These are phyloP conservation scores for Solanum chmielewskii DNA, from an alignment of 257 asterid species.

Conservation along the genomic window DNA sequence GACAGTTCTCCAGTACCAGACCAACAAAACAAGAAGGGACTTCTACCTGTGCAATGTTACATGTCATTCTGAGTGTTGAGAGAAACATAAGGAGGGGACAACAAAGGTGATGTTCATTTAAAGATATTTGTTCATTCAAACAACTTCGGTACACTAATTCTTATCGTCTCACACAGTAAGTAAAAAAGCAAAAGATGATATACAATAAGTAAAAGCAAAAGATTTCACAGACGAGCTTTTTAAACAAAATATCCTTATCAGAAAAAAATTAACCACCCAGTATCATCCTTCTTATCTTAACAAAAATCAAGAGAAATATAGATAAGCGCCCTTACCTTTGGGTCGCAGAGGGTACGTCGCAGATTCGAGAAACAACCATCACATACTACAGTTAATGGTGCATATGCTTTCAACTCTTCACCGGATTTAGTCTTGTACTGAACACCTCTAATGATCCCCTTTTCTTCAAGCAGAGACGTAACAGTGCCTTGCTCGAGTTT, in stretches of 20 bases:
- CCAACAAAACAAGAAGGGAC: slow-evolving; percentile 57
- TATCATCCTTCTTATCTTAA: neutral
- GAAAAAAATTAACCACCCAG: neutral
- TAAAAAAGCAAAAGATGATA: neutral
- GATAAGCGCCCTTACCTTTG: slow-evolving; percentile 32
- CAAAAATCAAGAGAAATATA: neutral
- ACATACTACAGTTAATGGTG: slow-evolving; percentile 59
- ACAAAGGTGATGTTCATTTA: neutral
- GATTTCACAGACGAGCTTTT: neutral
- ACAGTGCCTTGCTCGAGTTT: slow-evolving; percentile 60
- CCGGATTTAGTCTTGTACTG: slow-evolving; percentile 46
- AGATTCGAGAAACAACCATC: slow-evolving; percentile 74
- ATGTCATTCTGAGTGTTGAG: neutral
- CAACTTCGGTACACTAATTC: neutral
- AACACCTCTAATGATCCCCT: slow-evolving; percentile 45
- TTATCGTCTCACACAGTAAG: neutral
- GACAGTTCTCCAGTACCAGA: slow-evolving; percentile 38
- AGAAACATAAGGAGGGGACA: neutral
- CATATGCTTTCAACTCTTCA: slow-evolving; percentile 40
- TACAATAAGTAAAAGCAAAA: neutral
- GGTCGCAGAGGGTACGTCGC: slow-evolving; percentile 49
- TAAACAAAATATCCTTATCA: neutral
- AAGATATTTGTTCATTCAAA: neutral
- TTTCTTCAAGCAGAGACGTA: slow-evolving; percentile 49
- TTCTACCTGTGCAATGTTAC: slow-evolving; percentile 27